A percentile compares a stretch with the other conserved stretches of the same genome.
Conservation (phyloP, 176 grass and related monocot species). For the Musa acuminata region DNA sequence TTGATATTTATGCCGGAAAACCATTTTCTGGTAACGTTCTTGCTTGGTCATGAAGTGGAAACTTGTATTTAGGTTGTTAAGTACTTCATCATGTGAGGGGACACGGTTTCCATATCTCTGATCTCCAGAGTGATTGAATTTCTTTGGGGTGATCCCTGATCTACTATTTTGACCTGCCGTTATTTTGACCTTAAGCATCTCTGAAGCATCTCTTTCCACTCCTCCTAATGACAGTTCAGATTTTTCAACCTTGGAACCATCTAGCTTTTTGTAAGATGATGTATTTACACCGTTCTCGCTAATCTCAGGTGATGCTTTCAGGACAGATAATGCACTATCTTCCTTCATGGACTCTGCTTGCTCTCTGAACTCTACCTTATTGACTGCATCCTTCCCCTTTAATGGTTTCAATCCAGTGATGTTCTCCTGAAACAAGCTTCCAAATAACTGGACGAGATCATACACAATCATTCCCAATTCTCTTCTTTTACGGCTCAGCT, state of each 20-base stretch:
- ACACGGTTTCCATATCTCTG: slow-evolving; percentile 23
- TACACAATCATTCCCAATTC: slow-evolving; percentile 25
- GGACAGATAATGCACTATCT: slow-evolving; percentile 4
- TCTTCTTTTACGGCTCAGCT: slow-evolving; percentile 18
- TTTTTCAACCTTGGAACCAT: not conserved
- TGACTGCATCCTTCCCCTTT: slow-evolving; percentile 22
- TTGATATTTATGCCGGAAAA: slow-evolving; percentile 41
- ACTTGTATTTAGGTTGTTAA: slow-evolving; percentile 26
- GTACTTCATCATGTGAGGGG: slow-evolving; percentile 34
- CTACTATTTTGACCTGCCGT: not conserved
- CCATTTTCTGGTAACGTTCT: slow-evolving; percentile 36
- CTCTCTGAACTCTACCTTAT: slow-evolving; percentile 17
- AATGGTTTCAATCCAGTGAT: slow-evolving; percentile 38
- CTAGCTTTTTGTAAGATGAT: not conserved
- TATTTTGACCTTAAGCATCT: not conserved
- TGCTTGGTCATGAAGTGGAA: slow-evolving; percentile 16
- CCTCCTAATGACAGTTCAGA: not conserved
- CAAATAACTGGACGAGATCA: slow-evolving; percentile 36
- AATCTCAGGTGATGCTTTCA: slow-evolving; percentile 9
- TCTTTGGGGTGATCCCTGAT: not conserved
- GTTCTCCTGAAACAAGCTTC: slow-evolving; percentile 31
- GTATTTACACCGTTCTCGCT: not conserved
- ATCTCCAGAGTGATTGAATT: not conserved
- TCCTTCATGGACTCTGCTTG: not conserved
- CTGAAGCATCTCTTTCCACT: not conserved